phyloP scores from a whole-genome alignment of 108 stramenopile species.

The Skeletonema costatum region DNA sequence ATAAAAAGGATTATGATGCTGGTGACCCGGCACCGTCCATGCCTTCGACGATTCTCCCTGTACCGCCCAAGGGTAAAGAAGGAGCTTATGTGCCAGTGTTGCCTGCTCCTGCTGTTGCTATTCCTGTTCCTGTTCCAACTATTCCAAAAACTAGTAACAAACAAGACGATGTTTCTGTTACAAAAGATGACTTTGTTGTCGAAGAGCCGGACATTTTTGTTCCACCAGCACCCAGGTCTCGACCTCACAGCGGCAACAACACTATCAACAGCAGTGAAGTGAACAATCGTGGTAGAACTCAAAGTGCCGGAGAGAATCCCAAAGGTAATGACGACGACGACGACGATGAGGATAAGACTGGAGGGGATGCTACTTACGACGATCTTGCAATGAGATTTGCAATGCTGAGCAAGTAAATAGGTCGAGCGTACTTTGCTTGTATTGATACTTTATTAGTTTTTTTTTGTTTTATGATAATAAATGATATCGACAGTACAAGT shows the following conservation, averaged over 20 bases:
- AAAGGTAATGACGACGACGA: constrained; percentile 1
- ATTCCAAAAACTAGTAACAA: neutral
- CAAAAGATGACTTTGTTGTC: constrained; percentile 31
- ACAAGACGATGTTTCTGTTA: neutral
- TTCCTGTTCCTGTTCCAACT: neutral
- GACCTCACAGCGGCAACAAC: constrained; percentile 1
- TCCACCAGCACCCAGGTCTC: constrained; percentile 47
- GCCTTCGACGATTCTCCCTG: neutral
- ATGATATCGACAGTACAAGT: neutral
- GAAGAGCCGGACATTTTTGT: constrained; percentile 70
- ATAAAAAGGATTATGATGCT: constrained; percentile 11
- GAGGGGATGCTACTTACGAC: constrained; percentile 44
- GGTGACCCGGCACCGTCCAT: constrained; percentile 9
- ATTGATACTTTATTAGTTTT: too few relatives aligned
- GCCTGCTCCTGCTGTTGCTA: neutral
- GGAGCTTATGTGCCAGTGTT: constrained; percentile 12
- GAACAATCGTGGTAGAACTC: constrained; percentile 14
- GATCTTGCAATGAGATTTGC: constrained; percentile 81
- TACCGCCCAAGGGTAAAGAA: neutral
- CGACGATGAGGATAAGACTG: constrained; percentile 17
- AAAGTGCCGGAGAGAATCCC: constrained; percentile 10
- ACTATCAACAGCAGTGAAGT: constrained; percentile 17
- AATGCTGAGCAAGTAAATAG: constrained; percentile 51
- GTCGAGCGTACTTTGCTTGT: too few relatives aligned
- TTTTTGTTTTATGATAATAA: too few relatives aligned